Evolutionary conservation across 257 asterid species (phyloP).

Genomic region (Ilex asprella): DNA sequence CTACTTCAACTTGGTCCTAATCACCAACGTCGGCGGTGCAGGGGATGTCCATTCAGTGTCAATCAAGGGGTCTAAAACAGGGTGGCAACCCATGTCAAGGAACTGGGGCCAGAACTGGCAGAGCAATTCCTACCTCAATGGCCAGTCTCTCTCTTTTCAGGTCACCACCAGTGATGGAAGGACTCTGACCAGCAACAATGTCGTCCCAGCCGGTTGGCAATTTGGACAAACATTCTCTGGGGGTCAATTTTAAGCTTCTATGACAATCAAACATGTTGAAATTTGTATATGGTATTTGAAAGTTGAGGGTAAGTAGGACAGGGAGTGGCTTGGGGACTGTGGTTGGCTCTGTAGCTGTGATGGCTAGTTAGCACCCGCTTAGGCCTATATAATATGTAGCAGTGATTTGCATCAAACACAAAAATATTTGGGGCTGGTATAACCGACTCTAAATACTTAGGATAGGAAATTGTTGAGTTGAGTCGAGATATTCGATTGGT

Average conservation of each 20-base stretch:
- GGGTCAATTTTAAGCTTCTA: slow-evolving; percentile 40
- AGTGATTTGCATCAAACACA: too few relatives aligned
- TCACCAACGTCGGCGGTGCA: slow-evolving; percentile 84
- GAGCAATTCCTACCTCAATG: slow-evolving; percentile 62
- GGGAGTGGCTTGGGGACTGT: slow-evolving; percentile 22
- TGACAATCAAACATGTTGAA: neutral
- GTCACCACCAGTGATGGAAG: slow-evolving; percentile 82
- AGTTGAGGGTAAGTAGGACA: slow-evolving; percentile 11
- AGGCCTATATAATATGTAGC: neutral
- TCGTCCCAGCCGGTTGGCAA: slow-evolving; percentile 58
- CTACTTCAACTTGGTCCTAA: slow-evolving; percentile 74
- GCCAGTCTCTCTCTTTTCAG: slow-evolving; percentile 71
- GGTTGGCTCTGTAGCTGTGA: slow-evolving; percentile 30
- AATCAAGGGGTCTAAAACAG: slow-evolving; percentile 65
- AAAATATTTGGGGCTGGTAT: too few relatives aligned
- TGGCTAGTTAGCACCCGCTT: slow-evolving; percentile 2
- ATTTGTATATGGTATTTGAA: slow-evolving; percentile 13
- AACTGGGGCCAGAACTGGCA: slow-evolving; percentile 99
- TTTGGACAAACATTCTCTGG: slow-evolving; percentile 82
- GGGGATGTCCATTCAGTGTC: slow-evolving; percentile 78
- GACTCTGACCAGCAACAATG: slow-evolving; percentile 52
- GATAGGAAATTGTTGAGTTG: too few relatives aligned
- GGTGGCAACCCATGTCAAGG: slow-evolving; percentile 89
- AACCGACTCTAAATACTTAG: too few relatives aligned
- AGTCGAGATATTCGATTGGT: too few relatives aligned